Evolutionary conservation across 257 asterid species (phyloP), one percentile per base, ranked within the genome.

Genomic region (Ophiorrhiza pumila): DNA sequence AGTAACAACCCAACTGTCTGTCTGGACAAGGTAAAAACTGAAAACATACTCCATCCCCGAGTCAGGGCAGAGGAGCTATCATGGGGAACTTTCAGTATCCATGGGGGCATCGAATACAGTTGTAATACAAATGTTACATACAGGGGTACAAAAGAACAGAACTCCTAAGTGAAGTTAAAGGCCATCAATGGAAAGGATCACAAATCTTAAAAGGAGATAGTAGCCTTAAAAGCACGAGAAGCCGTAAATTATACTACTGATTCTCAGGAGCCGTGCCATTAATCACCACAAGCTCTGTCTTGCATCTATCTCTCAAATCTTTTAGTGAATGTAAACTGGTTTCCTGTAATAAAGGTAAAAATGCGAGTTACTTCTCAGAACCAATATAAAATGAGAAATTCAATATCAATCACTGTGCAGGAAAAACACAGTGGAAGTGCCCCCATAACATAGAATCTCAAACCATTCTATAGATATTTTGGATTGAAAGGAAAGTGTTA

Each of bases 271-370:
- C 74, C 49, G 71, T 71, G 23, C 78, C 71, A 63, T 75, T 82
- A 39, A 72, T 59, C 23, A 71, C 72, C 74, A 81, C 95, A 71
- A 89, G 43, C 32, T 86, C 95, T 29, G 84, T 76, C 85, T 83
- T 87, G 89, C 84, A 85, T 81, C 83, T 85, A 58, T 77, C 90
- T 79, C 86, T 86, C 79, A 89, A 75, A 64, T 85, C 87, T 46
- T 85, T 77, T 71, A 91, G 80, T 20, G 89, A 82, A 71, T 73
- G 69, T 55, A 89, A 79, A 78, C 83, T 82, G 60, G 86, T 78
- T 76, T 89, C 97, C 96, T 91, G 90, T 74, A 78, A 67, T 43
- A 71, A 6, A 35, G 67, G 52, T 43, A 68, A 46, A 47, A 49
- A 42, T 42, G 56, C 69, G 27, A 47, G 22, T 61, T 18, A 34